Conservation (phyloP, 1,284 basidiomycete genomes). For the Fistulina hepatica region DNA sequence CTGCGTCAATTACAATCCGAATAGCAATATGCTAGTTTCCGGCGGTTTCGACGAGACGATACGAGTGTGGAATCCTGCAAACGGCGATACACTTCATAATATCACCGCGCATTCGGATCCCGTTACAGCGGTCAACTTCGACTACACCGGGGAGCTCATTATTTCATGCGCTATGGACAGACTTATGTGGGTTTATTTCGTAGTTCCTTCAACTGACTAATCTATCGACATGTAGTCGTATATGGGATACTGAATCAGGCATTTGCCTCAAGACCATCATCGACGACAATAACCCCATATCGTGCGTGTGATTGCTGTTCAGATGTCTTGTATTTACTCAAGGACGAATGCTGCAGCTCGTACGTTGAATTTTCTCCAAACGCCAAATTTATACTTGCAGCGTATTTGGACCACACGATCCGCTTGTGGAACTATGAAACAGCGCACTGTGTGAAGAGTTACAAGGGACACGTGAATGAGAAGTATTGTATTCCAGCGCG, state of each 20-base stretch:
- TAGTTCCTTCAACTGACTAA: no score
- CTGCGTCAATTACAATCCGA: slow-evolving; percentile 84
- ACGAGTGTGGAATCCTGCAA: slow-evolving; percentile 88
- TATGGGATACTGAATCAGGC: slow-evolving; percentile 95
- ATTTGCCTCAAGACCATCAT: slow-evolving; percentile 96
- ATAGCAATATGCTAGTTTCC: slow-evolving; percentile 81
- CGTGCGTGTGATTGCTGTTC: slow-evolving; percentile 36
- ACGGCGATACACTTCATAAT: slow-evolving; percentile 45
- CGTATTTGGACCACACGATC: slow-evolving; percentile 87
- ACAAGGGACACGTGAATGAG: slow-evolving; percentile 71
- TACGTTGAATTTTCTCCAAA: slow-evolving; percentile 88
- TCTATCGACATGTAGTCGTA: slow-evolving; percentile 46
- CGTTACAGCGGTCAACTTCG: slow-evolving; percentile 89
- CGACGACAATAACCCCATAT: slow-evolving; percentile 91
- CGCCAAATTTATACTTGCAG: slow-evolving; percentile 77
- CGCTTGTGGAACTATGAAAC: slow-evolving; percentile 91
- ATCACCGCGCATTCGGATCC: slow-evolving; percentile 96
- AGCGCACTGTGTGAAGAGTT: slow-evolving; percentile 90
- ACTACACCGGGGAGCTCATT: slow-evolving; percentile 88
- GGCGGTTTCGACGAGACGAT: slow-evolving; percentile 95
- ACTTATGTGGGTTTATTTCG: slow-evolving; percentile 80
- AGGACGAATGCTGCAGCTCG: slow-evolving; percentile 37
- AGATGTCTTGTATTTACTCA: background rate
- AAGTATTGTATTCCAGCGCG: slow-evolving; percentile 51
- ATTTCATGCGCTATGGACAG: slow-evolving; percentile 95